Conservation (phyloP, 2,329 filamentous ascomycete species). For the Coniochaeta sp. region DNA sequence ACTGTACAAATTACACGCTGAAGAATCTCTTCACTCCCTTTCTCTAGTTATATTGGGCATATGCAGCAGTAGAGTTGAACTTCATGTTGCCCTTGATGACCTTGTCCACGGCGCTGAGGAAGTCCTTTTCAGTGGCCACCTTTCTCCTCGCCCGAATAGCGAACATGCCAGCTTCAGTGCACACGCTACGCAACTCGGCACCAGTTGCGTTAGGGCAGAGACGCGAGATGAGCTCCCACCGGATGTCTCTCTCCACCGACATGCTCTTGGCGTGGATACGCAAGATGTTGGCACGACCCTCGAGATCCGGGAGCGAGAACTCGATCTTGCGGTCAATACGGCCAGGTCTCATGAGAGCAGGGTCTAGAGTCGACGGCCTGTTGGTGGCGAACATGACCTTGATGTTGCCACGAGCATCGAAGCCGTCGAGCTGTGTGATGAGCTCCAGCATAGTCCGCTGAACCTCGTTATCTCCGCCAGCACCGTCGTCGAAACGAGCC, state of each 20-base stretch:
- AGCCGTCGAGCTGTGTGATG: conserved; percentile 93
- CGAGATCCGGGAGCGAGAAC: conserved; percentile 93
- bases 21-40: neutral
- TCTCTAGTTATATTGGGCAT: conserved; percentile 95
- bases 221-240: conserved; percentile 97
- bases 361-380: conserved; percentile 88
- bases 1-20: conserved; percentile 11
- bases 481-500: conserved; percentile 92
- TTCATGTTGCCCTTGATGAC: conserved; percentile 99
- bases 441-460: conserved; percentile 97
- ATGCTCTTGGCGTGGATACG: conserved; percentile 99
- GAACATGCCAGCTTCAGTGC: conserved; percentile 98
- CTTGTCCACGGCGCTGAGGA: conserved; percentile 96
- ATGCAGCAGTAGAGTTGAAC: conserved; percentile 97
- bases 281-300: conserved; percentile 94
- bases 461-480: conserved; percentile 94
- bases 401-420: conserved; percentile 95
- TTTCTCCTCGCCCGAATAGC: conserved; percentile 91
- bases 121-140: conserved; percentile 98
- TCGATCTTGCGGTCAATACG: conserved; percentile 99
- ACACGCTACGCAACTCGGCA: conserved; percentile 91
- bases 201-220: conserved; percentile 96
- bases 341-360: conserved; percentile 93
- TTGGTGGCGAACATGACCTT: conserved; percentile 99
- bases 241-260: conserved; percentile 97